Evolutionary conservation across 805 yeast genomes (phyloP).

Genomic region (Saturnispora kantuleensis): DNA sequence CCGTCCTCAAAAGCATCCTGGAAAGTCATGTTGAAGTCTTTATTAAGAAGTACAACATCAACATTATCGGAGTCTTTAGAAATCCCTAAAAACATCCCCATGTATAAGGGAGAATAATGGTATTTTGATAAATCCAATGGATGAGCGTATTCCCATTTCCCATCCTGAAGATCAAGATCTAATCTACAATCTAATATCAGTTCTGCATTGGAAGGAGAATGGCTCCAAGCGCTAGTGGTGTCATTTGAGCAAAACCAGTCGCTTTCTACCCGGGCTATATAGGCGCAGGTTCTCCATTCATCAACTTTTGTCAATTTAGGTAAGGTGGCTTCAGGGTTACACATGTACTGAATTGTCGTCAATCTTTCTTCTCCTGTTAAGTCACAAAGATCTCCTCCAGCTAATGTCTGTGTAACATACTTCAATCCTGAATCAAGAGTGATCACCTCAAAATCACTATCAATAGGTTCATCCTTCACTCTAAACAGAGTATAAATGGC

Average conservation of each 20-base stretch:
- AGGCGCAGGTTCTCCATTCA: conserved; percentile 27
- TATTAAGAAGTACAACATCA: conserved; percentile 2
- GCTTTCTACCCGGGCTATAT: conserved; percentile 14
- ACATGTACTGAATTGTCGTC: conserved; percentile 21
- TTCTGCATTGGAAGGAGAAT: conserved; percentile 3
- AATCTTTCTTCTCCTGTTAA: conserved; percentile 24
- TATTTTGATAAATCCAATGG: conserved; percentile 1
- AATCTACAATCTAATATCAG: background rate
- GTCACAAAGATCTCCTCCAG: conserved; percentile 27
- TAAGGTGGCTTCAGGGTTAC: conserved; percentile 13
- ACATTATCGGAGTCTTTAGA: background rate
- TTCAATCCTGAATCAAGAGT: conserved; percentile 18
- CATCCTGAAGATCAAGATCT: background rate
- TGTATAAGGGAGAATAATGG: conserved; percentile 4
- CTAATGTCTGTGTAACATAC: conserved; percentile 22
- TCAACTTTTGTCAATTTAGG: conserved; percentile 18
- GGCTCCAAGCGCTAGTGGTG: background rate
- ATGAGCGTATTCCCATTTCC: background rate
- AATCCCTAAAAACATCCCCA: conserved; percentile 7
- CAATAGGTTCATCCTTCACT: conserved; percentile 9
- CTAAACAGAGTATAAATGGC: background rate
- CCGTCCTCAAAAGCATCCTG: background rate
- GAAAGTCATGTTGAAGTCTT: conserved; percentile 2
- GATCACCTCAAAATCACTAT: conserved; percentile 20
- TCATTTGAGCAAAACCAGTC: conserved; percentile 10